Evolutionary conservation across 805 yeast genomes (phyloP), one percentile per base, ranked within the genome.

Genomic region (Starmerella bombi): DNA sequence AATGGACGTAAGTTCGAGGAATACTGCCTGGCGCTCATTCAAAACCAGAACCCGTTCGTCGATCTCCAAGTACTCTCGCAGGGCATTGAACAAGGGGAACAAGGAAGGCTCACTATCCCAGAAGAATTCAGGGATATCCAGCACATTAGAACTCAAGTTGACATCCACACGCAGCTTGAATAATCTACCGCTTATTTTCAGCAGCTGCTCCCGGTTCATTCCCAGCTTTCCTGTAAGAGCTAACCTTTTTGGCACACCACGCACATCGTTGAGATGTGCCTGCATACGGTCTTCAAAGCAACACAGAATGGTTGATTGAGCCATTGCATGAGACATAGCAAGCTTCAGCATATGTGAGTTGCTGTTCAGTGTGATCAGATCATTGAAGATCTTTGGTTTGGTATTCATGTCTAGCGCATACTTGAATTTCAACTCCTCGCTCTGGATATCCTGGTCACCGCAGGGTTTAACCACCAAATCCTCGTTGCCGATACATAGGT

Each of bases 51-150:
- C 95, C 40, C 98, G 65, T 60, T 83, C 94, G 57, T 88, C 96
- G 46, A 91, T 86, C 60, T 91, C 98, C 42, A 91, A 63, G 54
- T 91, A 91, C 49, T 91, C 95, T 43, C 95, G 64, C 42, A 86
- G 77, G 1, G 96, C 96, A 27, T 69, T 68, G 59, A 91, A 91
- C 32, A 91, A 64, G 3, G 97, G 97, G 57, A 88, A 93, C 49
- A 91, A 69, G 29, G 94, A 86, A 4, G 98, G 98, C 61, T 91
- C 98, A 46, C 63, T 61, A 23, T 86, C 81, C 98, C 98, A 91
- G 59, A 91, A 91, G 55, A 83, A 85, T 46, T 84, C 94, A 0
- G 98, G 98, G 0, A 94, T 85, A 55, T 91, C 98, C 40, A 91
- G 66, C 18, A 91, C 85, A 48, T 82, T 82, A 9, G 95, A 82